A percentile compares a stretch with the other conserved stretches of the same genome.
Evolutionary conservation across 768 basidiomycete species (phyloP).

Genomic region (Leccinellum albellum): DNA sequence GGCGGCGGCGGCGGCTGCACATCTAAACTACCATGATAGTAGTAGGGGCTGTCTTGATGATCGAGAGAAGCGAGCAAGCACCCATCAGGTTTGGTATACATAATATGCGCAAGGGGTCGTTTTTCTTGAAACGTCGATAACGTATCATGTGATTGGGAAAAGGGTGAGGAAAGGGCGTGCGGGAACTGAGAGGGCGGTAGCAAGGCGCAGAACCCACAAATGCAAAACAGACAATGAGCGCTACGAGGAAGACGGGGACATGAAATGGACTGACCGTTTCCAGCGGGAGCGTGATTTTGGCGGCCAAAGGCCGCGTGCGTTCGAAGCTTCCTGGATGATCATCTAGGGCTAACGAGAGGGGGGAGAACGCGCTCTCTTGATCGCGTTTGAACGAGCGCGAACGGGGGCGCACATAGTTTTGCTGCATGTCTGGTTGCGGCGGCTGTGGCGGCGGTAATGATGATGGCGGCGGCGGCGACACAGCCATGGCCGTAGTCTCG

Average conservation of each 20-base stretch:
- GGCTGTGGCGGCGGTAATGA: not conserved
- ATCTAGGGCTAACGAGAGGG: not conserved
- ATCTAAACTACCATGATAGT: not conserved
- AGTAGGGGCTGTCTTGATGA: not conserved
- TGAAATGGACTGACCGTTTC: constrained; percentile 9
- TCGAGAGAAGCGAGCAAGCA: not conserved
- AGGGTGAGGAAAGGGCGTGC: constrained; percentile 1
- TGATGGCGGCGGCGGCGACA: not conserved
- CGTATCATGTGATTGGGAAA: constrained; percentile 9
- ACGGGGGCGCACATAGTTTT: not conserved
- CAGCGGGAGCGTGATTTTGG: constrained; percentile 17
- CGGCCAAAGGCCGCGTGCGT: constrained; percentile 11
- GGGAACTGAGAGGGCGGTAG: constrained; percentile 6
- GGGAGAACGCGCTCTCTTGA: not conserved
- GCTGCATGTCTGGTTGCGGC: not conserved
- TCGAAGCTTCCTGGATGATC: constrained; percentile 9
- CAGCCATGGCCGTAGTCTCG: constrained; percentile 4
- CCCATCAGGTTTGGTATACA: constrained; percentile 19
- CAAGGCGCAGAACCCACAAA: not conserved
- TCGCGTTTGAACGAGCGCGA: constrained; percentile 18
- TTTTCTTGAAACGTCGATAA: constrained; percentile 8
- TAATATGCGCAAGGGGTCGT: constrained; percentile 5
- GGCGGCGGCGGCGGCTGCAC: not conserved
- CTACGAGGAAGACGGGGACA: not conserved
- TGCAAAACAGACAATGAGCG: not conserved